Percentiles rank a stretch among this genome's conserved stretches.
Evolutionary conservation across 164 flowering plant genomes (phyloP).

Genomic region (Chimonanthus praecox): DNA sequence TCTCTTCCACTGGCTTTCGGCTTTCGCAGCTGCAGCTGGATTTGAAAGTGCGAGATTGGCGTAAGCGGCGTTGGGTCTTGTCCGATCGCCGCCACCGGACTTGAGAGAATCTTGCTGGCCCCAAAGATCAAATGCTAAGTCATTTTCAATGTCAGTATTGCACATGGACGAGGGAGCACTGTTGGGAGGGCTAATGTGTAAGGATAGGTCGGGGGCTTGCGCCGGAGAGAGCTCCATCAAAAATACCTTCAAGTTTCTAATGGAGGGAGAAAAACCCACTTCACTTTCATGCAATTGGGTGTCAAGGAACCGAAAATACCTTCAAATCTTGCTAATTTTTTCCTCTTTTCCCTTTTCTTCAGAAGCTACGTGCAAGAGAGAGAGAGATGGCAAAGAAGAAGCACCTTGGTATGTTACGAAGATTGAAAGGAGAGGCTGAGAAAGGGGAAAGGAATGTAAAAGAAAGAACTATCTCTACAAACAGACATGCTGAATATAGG

Average conservation of each 20-base stretch:
- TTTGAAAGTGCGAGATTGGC: slow-evolving; percentile 49
- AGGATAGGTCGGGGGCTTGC: slow-evolving; percentile 55
- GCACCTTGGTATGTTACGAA: slow-evolving; percentile 3
- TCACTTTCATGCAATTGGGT: background rate
- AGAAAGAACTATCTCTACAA: slow-evolving; percentile 15
- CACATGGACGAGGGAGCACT: slow-evolving; percentile 22
- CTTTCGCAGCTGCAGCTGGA: slow-evolving; percentile 5
- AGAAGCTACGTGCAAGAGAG: background rate
- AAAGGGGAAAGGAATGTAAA: background rate
- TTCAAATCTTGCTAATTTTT: background rate
- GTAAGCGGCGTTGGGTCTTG: slow-evolving; percentile 18
- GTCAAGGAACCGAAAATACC: background rate
- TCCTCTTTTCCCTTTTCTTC: background rate
- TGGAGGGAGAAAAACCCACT: background rate
- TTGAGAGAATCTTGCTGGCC: slow-evolving; percentile 11
- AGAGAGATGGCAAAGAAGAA: background rate
- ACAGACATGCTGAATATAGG: slow-evolving; percentile 24
- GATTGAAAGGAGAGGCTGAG: slow-evolving; percentile 1
- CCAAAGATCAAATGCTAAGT: slow-evolving; percentile 15
- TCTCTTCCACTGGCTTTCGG: slow-evolving; percentile 18
- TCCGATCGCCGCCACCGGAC: slow-evolving; percentile 9
- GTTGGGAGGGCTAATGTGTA: slow-evolving; percentile 61
- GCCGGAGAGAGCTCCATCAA: slow-evolving; percentile 35
- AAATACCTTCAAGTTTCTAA: slow-evolving; percentile 13
- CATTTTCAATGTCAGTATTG: slow-evolving; percentile 10